Base-by-base conservation (phyloP, 2,329 filamentous ascomycete genomes). In the Aspergillus thermomutatus region DNA sequence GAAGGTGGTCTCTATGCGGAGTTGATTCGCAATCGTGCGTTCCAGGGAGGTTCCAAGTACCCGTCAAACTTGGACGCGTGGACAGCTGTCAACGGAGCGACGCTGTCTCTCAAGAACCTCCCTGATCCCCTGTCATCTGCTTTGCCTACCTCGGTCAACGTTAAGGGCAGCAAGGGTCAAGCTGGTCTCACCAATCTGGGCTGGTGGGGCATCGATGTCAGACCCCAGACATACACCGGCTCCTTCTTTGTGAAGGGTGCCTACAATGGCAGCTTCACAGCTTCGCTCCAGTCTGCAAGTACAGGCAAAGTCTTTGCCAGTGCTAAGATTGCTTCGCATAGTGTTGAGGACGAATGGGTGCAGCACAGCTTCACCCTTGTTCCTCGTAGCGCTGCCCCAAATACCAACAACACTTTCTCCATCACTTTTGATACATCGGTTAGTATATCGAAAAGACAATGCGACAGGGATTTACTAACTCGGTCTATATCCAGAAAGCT, bases 141-240 rank as follows among this genome's bases (percentile, higher is more conserved):
- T 26, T 62, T 81, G 17, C 77, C 75, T 1, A 75, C 73, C 0
- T 78, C 74, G 0, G 64, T 80, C 63, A 71, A 75, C 34, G 70
- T 80, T 2, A 69, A 75, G 37, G 73, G 74, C 60, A 61, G 72
- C 60, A 63, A 68, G 28, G 77, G 78, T 3, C 71, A 71, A 43
- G 70, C 78, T 34, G 80, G 81, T 1, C 76, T 83, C 55, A 66
- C 75, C 50, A 83, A 83, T 56, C 71, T 76, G 26, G 80, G 78
- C 0, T 81, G 77, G 67, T 82, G 79, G 78, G 80, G 80, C 3
- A 81, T 83, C 49, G 77, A 80, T 54, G 78, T 82, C 19, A 73
- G 68, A 6, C 68, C 71, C 23, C 77, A 81, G 58, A 75, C 74
- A 43, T 83, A 82, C 64, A 77, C 75, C 19, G 77, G 76, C n/a